A percentile compares a stretch with the other conserved stretches of the same genome.
Conservation (phyloP, 805 yeast genomes). For the Candida boleticola region DNA sequence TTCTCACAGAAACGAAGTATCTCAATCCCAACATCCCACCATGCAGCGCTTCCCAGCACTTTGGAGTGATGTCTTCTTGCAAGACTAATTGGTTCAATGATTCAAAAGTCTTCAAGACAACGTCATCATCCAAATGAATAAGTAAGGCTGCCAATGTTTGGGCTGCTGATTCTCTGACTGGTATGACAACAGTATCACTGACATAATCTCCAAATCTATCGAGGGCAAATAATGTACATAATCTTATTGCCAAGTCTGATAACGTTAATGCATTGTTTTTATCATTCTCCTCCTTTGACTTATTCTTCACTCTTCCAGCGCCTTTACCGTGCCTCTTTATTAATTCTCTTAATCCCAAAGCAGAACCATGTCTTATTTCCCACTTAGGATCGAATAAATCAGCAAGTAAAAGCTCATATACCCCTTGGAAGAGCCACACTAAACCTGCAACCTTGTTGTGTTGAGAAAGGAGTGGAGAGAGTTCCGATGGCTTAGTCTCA, state of each 20-base stretch:
- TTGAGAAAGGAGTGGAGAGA: constrained; percentile 66
- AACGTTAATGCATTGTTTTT: constrained; percentile 62
- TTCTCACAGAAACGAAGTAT: constrained; percentile 86
- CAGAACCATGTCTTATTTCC: constrained; percentile 96
- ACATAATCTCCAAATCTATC: constrained; percentile 97
- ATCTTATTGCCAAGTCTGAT: constrained; percentile 84
- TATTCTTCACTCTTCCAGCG: constrained; percentile 78
- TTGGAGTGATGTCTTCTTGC: constrained; percentile 53
- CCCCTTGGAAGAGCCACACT: constrained; percentile 94
- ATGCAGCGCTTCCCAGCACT: constrained; percentile 95
- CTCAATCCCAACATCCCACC: constrained; percentile 95
- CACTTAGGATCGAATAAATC: constrained; percentile 84
- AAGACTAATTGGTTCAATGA: constrained; percentile 67
- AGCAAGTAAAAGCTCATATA: constrained; percentile 73
- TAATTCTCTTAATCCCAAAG: constrained; percentile 86
- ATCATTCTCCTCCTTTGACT: constrained; percentile 60
- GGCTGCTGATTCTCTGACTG: constrained; percentile 95
- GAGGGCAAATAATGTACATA: constrained; percentile 82
- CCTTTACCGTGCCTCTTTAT: constrained; percentile 77
- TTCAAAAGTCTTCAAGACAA: constrained; percentile 60
- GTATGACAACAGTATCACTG: constrained; percentile 96
- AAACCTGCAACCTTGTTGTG: constrained; percentile 70
- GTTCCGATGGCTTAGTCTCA: constrained; percentile 67
- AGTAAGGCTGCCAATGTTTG: constrained; percentile 89
- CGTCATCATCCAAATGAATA: constrained; percentile 62